Evolutionary conservation across 2,329 filamentous ascomycete genomes (phyloP).

Genomic region (Sporothrix globosa): DNA sequence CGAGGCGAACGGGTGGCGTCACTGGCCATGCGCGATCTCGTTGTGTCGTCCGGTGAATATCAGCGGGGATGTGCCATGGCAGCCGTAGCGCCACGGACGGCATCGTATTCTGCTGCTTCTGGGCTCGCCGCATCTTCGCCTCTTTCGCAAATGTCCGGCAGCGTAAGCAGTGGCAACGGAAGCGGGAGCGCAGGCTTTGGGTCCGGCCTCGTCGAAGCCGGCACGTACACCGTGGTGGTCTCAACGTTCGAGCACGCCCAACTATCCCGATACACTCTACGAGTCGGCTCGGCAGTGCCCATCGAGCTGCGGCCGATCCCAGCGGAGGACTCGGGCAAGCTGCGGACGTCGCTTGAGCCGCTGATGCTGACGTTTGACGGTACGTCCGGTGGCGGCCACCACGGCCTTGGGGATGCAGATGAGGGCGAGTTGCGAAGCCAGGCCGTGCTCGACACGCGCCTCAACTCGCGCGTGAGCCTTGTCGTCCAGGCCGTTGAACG

Average conservation of each 20-base stretch:
- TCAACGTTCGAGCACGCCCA: constrained; percentile 88
- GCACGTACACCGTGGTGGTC: constrained; percentile 83
- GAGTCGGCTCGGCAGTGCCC: constrained; percentile 65
- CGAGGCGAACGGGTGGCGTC: constrained; percentile 65
- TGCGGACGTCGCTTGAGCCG: constrained; percentile 63
- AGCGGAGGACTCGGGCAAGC: constrained; percentile 73
- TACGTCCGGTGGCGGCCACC: not conserved
- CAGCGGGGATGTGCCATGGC: constrained; percentile 76
- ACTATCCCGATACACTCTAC: constrained; percentile 71
- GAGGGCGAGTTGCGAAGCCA: constrained; percentile 47
- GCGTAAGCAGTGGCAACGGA: constrained; percentile 27
- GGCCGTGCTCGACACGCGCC: constrained; percentile 47
- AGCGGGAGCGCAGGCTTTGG: constrained; percentile 35
- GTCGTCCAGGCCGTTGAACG: constrained; percentile 44
- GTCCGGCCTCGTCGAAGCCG: constrained; percentile 60
- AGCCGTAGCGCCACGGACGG: constrained; percentile 49
- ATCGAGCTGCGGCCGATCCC: constrained; percentile 64
- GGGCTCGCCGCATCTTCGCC: constrained; percentile 38
- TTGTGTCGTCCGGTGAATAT: constrained; percentile 86
- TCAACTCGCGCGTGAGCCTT: constrained; percentile 64
- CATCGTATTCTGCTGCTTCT: not conserved
- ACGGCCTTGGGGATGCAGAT: constrained; percentile 33
- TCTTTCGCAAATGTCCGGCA: not conserved
- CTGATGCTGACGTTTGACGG: constrained; percentile 44
- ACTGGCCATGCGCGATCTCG: constrained; percentile 74